Base-by-base conservation (phyloP, 371 early-diverging fungal genomes). In the Sporodiniella umbellata region DNA sequence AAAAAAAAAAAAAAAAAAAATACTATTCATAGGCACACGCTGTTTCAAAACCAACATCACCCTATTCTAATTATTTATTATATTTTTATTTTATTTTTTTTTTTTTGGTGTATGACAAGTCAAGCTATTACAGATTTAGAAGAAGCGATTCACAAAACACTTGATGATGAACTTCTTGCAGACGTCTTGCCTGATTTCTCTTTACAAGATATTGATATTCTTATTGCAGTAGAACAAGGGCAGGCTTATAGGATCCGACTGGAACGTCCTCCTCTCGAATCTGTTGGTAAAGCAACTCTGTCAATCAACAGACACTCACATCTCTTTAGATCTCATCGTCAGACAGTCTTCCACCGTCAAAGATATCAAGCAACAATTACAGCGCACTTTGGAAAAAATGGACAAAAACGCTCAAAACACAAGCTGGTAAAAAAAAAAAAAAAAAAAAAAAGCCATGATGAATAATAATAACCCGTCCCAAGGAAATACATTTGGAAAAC, bases 401-500 rank as follows among this genome's bases (percentile, higher is more conserved):
- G 45, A 60, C 11, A 39, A 44, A 18, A 17, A 47, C 11, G 26
- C 53, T n/a, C 10, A 35, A 45, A 54, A 43, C 19, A 59, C 63
- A 11, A 66, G 64, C 40, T 70, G 67, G 65, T 63, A 68, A 31
- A 31, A 12, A 10, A 31, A 10, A 8, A 31, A 8, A 31, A 8
- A 6, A 18, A 4, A 8, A 14, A 11, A 11, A 3, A 33, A 42
- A 31, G n/a, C 31, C 31, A 10, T 31, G 31, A 10, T 10, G 12
- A 31, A 8, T 31, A 8, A 31, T 1, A 8, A 8, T 11, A 18
- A 4, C 14, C 26, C 12, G 31, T 31, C 7, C 31, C 12, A 31
- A 73, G 73, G 69, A 68, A 64, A 48, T 66, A 68, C 39, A 70
- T 74, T 42, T 74, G 75, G 75, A 51, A 56, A 25, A 48, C 70